Percentiles rank a stretch among this genome's conserved stretches.
phyloP scores from a whole-genome alignment of 2,329 filamentous ascomycete species.

The Torrubiella hemipterigena region DNA sequence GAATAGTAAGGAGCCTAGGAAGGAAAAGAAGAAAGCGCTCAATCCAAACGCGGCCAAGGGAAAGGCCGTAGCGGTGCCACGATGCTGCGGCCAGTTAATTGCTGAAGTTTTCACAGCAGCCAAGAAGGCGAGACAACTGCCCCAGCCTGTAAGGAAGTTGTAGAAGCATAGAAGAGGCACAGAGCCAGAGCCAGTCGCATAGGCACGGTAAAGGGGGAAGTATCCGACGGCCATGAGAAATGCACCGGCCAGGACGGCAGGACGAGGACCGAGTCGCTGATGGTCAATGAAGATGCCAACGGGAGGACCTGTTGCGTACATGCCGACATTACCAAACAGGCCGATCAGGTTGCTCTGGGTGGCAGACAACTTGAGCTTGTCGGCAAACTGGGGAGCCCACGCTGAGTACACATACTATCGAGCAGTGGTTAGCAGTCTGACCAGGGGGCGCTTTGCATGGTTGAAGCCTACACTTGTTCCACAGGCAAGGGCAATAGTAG shows the following conservation, averaged over 20 bases:
- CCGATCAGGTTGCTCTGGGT: constrained; percentile 89
- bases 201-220: constrained; percentile 72
- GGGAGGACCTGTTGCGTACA: constrained; percentile 86
- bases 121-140: constrained; percentile 83
- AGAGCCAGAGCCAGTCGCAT: constrained; percentile 52
- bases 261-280: constrained; percentile 54
- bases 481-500: constrained; percentile 73
- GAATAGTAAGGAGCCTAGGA: constrained; percentile 64
- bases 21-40: constrained; percentile 92
- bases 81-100: constrained; percentile 80
- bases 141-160: constrained; percentile 74
- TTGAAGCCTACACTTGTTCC: constrained; percentile 67
- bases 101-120: constrained; percentile 79
- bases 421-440: constrained; percentile 1
- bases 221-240: constrained; percentile 68
- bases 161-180: constrained; percentile 62
- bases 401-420: constrained; percentile 90
- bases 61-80: constrained; percentile 89
- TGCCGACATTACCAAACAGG: constrained; percentile 75
- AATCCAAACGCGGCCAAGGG: constrained; percentile 86
- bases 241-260: constrained; percentile 65
- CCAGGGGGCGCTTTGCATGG: neutral
- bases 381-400: constrained; percentile 92
- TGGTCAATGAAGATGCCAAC: constrained; percentile 79
- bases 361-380: constrained; percentile 75